Evolutionary conservation across 768 basidiomycete species (phyloP), one percentile per base, ranked within the genome.

Genomic region (Pleurotus tuber-regium): DNA sequence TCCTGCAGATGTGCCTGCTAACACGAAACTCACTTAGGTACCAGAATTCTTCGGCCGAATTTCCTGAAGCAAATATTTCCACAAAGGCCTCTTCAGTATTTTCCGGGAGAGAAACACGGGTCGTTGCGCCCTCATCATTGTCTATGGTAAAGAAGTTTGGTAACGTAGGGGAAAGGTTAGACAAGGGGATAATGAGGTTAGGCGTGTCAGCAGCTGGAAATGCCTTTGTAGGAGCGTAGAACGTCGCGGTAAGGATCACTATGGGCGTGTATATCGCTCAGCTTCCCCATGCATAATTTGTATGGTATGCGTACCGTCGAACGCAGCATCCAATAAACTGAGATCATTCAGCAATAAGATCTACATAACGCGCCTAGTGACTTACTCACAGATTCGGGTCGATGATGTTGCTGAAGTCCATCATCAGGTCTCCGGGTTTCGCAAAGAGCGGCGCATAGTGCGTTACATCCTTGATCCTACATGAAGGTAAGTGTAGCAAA

Each of bases 21-120:
- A n/a, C 6, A 11, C 16, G 11, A 11, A 8, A 52, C 72, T 43
- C 49, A 78, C 81, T 67, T 26, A 59, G 46, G 38, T 66, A 66
- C 84, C 84, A 86, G 60, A 84, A 84, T 57, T 86, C 84, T 61
- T 86, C 85, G 1, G 76, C 66, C 10, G 73, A 74, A 51, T 82
- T 84, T 1, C 84, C 83, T 18, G 73, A 83, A 35, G 81, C 80
- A 44, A 76, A 76, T 14, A 86, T 65, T 59, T 85, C 85, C 7
- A 78, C 81, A 48, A 73, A 83, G 1, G 80, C 75, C 44, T 79
- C 70, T 1, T 77, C 71, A 1, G 82, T 73, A 42, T 78, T 81
- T 36, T 59, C 68, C 11, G 83, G 82, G 9, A 85, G 64, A 0
- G 76, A 77, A 0, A 84, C 68, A 50, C 75, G 76, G 24, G 73